phyloP scores from a whole-genome alignment of 805 yeast species.

The Hanseniaspora vineae region DNA sequence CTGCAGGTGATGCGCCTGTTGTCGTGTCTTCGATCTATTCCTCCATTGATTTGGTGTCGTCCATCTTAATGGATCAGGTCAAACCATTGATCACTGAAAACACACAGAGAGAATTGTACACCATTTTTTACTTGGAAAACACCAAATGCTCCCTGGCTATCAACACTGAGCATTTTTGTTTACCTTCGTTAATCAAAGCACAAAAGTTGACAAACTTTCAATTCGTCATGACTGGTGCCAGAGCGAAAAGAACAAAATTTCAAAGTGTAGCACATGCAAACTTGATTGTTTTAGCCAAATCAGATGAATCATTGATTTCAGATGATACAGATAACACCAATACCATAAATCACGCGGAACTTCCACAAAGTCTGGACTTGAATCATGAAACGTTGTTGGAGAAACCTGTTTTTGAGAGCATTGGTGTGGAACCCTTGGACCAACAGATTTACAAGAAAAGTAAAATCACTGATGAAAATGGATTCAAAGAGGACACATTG shows the following conservation, averaged over 20 bases:
- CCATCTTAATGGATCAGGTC: constrained; percentile 9
- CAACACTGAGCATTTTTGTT: constrained; percentile 44
- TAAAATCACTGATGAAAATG: constrained; percentile 27
- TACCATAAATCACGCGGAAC: constrained; percentile 12
- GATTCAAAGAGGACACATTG: constrained; percentile 30
- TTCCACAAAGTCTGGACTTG: constrained; percentile 47
- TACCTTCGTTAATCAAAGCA: constrained; percentile 42
- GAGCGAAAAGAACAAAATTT: constrained; percentile 75
- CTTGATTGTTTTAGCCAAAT: constrained; percentile 62
- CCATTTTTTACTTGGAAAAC: constrained; percentile 48
- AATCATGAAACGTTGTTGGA: constrained; percentile 73
- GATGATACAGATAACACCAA: constrained; percentile 21
- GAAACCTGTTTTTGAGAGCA: constrained; percentile 53
- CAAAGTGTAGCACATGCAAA: constrained; percentile 64
- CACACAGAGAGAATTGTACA: constrained; percentile 27
- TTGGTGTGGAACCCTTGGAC: constrained; percentile 33
- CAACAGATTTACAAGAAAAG: constrained; percentile 27
- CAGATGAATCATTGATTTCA: constrained; percentile 15
- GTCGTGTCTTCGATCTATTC: constrained; percentile 23
- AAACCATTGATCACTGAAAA: constrained; percentile 20
- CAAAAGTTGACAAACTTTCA: constrained; percentile 46
- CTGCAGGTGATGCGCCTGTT: constrained; percentile 33
- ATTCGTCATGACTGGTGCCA: constrained; percentile 71
- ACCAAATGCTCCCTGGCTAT: constrained; percentile 53
- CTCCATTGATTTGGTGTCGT: constrained; percentile 18